Evolutionary conservation across 78 protist species (phyloP).

Genomic region (Dictyostelium intermedium): DNA sequence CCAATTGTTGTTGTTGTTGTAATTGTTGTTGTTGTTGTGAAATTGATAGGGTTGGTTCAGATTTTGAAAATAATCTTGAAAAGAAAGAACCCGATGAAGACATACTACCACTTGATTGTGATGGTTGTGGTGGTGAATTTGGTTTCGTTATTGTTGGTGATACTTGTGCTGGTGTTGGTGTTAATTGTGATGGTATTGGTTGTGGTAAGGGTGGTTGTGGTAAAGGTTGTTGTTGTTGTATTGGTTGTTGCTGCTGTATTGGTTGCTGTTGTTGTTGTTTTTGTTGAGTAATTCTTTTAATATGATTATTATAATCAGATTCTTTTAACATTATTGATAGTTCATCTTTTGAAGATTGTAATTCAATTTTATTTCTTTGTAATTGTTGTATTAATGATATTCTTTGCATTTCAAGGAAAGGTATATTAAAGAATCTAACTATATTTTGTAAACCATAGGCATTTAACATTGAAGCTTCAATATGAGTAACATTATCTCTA

Average conservation of each 20-base stretch:
- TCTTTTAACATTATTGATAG: slow-evolving; percentile 4
- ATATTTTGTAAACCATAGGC: slow-evolving; percentile 52
- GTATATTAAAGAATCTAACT: slow-evolving; percentile 55
- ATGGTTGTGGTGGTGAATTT: neutral
- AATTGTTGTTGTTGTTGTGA: neutral
- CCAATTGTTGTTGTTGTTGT: neutral
- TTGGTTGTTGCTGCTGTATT: neutral
- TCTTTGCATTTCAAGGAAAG: slow-evolving; percentile 34
- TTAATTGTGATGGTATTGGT: neutral
- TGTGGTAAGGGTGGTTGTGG: neutral
- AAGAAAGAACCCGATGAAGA: slow-evolving; percentile 29
- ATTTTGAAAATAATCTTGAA: slow-evolving; percentile 30
- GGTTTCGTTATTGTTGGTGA: neutral
- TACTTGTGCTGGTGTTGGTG: neutral
- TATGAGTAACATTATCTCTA: slow-evolving; percentile 17
- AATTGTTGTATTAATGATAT: slow-evolving; percentile 14
- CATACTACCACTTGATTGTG: neutral
- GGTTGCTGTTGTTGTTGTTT: slow-evolving; percentile 34
- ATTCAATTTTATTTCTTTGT: slow-evolving; percentile 38
- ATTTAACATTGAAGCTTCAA: slow-evolving; percentile 72
- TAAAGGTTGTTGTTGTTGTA: neutral
- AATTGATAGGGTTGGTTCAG: neutral
- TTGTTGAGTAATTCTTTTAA: neutral
- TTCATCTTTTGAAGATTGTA: slow-evolving; percentile 29
- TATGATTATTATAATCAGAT: slow-evolving; percentile 19